Evolutionary conservation across 495 filamentous ascomycete genomes (phyloP), one percentile per base, ranked within the genome.

Genomic region (Penicillium herquei): DNA sequence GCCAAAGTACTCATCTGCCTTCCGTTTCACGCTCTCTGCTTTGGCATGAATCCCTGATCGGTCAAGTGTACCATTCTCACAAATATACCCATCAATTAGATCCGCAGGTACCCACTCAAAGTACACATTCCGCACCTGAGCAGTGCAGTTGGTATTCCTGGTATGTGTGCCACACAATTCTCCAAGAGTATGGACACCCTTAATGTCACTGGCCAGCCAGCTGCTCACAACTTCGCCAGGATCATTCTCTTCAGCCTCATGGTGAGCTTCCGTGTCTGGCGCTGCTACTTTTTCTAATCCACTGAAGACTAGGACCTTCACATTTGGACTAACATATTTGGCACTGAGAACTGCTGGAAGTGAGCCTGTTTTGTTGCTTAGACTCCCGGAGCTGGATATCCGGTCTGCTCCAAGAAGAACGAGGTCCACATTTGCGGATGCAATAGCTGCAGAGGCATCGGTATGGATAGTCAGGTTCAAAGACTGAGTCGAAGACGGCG

Each of bases 341-440:
- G 80, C 78, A 44, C 76, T 68, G 1, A 86, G 68, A 0, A 81
- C 75, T 3, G 77, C 74, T 1, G 86, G 76, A 0, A 88, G 63
- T 0, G 82, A 84, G 3, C 87, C 86, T 0, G 77, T 84, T 62
- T 90, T 90, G 69, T 88, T 89, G 57, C 78, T 81, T 5, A 88
- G 80, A 1, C 82, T 82, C 10, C 76, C 73, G 0, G 45, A 40
- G 0, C 70, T 61, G 9, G 81, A 77, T 33, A 89, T 84, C 13
- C 78, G 70, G 52, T 90, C 87, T 11, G 84, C 84, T 6, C 87
- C 87, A 3, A 90, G 70, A 0, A 88, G 61, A 7, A 89, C 61
- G 7, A 84, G 54, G 49, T 86, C 74, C 1, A 81, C 69, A 9
- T 62, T 68, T 3, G 60, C 43, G 0, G 76, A 66, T 2, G 84